These are phyloP conservation scores for Salix suchowensis DNA, from an alignment of 345 rosid species.

Conservation along the genomic window DNA sequence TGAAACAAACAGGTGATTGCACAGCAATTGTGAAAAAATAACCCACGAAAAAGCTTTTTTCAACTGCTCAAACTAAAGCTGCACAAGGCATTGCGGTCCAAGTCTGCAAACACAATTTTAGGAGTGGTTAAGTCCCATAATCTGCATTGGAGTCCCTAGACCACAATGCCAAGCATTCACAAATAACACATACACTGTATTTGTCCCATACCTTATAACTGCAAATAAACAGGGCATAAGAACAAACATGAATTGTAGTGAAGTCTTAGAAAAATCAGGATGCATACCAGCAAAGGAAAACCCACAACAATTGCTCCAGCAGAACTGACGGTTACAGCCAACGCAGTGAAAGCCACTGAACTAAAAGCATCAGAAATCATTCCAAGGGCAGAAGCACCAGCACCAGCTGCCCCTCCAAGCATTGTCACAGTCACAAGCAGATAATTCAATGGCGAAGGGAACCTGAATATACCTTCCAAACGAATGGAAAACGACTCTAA, in stretches of 20 bases:
- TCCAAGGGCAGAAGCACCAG: slow-evolving; percentile 81
- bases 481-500: slow-evolving; percentile 89
- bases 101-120: too few species aligned
- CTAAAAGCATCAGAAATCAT: slow-evolving; percentile 80
- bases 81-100: too few species aligned
- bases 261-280: neutral
- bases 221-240: neutral
- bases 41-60: too few species aligned
- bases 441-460: slow-evolving; percentile 85
- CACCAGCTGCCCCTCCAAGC: slow-evolving; percentile 96
- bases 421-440: slow-evolving; percentile 74
- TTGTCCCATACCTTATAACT: too few species aligned
- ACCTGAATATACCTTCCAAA: slow-evolving; percentile 95
- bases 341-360: slow-evolving; percentile 62
- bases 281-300: slow-evolving; percentile 76
- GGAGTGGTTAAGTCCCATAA: too few species aligned
- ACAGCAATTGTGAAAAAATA: too few species aligned
- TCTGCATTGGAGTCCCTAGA: too few species aligned
- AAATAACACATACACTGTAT: too few species aligned
- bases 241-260: neutral
- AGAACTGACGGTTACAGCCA: slow-evolving; percentile 84
- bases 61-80: too few species aligned
- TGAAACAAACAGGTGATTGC: too few species aligned
- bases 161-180: too few species aligned
- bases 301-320: slow-evolving; percentile 94